These are phyloP conservation scores for Penicillium sp. DNA, from an alignment of 2,329 filamentous ascomycete genomes.

Conservation along the genomic window DNA sequence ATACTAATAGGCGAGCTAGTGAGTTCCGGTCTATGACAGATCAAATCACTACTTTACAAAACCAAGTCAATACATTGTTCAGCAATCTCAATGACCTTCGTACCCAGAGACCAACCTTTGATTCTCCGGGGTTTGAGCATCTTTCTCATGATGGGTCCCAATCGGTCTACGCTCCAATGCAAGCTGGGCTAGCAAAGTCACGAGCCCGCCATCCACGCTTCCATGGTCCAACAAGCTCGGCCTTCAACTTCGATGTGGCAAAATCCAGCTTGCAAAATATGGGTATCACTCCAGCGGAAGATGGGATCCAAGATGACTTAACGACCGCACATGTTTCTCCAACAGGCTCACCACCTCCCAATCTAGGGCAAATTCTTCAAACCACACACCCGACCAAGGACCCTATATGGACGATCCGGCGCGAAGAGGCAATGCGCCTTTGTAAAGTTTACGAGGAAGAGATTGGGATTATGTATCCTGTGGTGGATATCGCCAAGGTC, in stretches of 20 bases:
- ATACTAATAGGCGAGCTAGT: constrained; percentile 30
- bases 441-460: constrained; percentile 84
- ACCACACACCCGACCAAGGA: constrained; percentile 58
- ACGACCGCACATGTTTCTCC: constrained; percentile 55
- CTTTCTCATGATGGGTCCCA: constrained; percentile 43
- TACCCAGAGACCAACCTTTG: constrained; percentile 38
- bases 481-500: constrained; percentile 70
- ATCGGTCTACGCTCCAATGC: constrained; percentile 36
- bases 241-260: constrained; percentile 82
- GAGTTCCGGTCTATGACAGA: constrained; percentile 80
- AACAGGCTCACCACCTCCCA: constrained; percentile 44
- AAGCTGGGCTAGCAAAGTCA: constrained; percentile 45
- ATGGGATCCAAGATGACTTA: constrained; percentile 59
- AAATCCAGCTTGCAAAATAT: constrained; percentile 84
- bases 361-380: constrained; percentile 30
- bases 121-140: constrained; percentile 34
- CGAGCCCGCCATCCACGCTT: constrained; percentile 64
- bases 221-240: constrained; percentile 79
- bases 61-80: constrained; percentile 77
- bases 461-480: constrained; percentile 87
- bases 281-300: constrained; percentile 69
- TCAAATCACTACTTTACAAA: constrained; percentile 72
- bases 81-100: constrained; percentile 69
- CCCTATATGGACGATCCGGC: constrained; percentile 74
- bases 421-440: constrained; percentile 75